phyloP scores from a whole-genome alignment of 2,329 filamentous ascomycete genomes.

The Trichoderma koningiopsis region DNA sequence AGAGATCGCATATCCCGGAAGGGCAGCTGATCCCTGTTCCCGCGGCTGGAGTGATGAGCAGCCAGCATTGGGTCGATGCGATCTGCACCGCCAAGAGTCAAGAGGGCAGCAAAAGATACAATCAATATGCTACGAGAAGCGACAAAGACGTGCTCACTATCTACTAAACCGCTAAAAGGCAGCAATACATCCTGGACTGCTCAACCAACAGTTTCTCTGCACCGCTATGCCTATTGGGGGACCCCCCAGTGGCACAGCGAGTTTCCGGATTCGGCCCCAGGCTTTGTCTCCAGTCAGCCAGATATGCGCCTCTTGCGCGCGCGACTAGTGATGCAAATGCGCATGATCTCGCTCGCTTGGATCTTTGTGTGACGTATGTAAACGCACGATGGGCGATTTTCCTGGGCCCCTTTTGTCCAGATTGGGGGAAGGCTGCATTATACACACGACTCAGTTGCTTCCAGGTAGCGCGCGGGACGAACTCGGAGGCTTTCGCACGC shows the following conservation, averaged over 20 bases:
- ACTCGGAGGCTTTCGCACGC: neutral
- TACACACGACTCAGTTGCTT: neutral
- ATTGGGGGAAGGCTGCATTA: neutral
- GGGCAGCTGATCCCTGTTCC: constrained; percentile 16
- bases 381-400: neutral
- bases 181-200: neutral
- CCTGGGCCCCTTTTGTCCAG: neutral
- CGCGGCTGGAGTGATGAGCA: neutral
- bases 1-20: constrained; percentile 5
- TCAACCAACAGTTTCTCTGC: neutral
- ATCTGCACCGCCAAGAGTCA: constrained; percentile 7
- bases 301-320: neutral
- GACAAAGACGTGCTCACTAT: neutral
- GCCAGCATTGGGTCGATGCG: constrained; percentile 7
- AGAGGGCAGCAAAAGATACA: neutral
- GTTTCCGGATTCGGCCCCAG: constrained; percentile 6
- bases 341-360: neutral
- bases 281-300: neutral
- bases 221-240: neutral
- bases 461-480: neutral
- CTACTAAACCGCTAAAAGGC: neutral
- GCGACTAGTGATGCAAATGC: neutral
- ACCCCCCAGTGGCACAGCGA: neutral
- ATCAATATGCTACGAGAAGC: neutral
- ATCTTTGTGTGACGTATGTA: constrained; percentile 1